Percentiles rank a stretch among this genome's conserved stretches.
These are phyloP conservation scores for Mycena kentingensis DNA, from an alignment of 768 basidiomycete genomes.

Conservation along the genomic window DNA sequence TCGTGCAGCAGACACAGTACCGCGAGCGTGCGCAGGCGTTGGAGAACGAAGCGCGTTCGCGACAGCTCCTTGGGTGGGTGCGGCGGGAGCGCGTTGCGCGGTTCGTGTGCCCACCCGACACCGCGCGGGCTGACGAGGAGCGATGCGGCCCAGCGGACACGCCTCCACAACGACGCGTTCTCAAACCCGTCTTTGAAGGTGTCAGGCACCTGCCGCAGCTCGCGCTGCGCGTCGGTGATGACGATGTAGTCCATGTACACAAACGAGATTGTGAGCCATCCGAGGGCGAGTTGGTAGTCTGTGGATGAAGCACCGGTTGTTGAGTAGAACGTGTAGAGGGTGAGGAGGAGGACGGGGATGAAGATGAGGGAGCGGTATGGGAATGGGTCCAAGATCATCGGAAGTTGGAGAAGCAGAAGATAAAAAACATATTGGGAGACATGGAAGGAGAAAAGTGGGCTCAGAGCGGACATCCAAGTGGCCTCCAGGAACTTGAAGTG, in stretches of 20 bases:
- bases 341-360: no score
- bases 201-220: slow-evolving; percentile 14
- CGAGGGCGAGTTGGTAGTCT: no score
- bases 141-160: slow-evolving; percentile 27
- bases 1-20: neutral
- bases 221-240: slow-evolving; percentile 29
- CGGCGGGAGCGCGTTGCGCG: neutral
- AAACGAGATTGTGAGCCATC: no score
- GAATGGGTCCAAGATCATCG: no score
- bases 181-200: slow-evolving; percentile 8
- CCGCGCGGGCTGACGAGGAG: slow-evolving; percentile 21
- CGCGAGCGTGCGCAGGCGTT: neutral
- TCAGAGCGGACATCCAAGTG: no score
- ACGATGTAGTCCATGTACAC: slow-evolving; percentile 25
- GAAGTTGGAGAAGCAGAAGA: no score
- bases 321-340: no score
- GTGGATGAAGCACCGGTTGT: no score
- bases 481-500: no score
- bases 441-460: no score
- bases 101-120: slow-evolving; percentile 7
- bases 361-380: no score
- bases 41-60: neutral
- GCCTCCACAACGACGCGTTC: slow-evolving; percentile 20
- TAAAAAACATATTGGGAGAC: no score
- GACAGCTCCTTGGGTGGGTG: neutral